Evolutionary conservation across 257 asterid species (phyloP).

Genomic region (Salvia rosmarinus): DNA sequence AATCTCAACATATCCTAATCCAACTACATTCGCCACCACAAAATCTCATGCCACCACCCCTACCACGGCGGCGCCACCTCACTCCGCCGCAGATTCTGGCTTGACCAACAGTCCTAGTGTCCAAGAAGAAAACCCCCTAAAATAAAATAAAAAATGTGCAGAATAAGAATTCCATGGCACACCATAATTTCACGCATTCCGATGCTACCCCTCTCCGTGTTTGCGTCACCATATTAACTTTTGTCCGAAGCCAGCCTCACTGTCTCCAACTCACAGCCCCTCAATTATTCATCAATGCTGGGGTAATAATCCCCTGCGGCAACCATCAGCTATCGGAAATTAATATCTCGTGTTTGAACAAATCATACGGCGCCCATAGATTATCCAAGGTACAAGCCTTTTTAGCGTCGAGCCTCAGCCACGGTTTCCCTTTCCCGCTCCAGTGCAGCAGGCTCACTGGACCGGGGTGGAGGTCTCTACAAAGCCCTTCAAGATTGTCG

Average conservation of each 20-base stretch:
- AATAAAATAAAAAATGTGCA: not conserved
- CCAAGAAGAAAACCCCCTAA: not conserved
- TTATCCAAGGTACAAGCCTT: constrained; percentile 76
- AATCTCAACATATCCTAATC: constrained; percentile 33
- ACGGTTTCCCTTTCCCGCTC: constrained; percentile 95
- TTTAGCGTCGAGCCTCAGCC: constrained; percentile 78
- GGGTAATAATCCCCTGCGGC: constrained; percentile 38
- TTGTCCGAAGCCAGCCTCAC: constrained; percentile 38
- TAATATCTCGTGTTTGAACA: constrained; percentile 60
- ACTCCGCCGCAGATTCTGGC: constrained; percentile 22
- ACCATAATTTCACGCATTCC: constrained; percentile 22
- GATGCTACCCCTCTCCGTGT: constrained; percentile 21
- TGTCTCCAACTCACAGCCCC: constrained; percentile 44
- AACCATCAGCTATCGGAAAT: constrained; percentile 55
- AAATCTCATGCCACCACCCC: constrained; percentile 18
- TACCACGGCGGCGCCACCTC: constrained; percentile 38
- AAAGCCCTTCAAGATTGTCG: constrained; percentile 66
- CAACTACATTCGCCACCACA: not conserved
- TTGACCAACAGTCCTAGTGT: not conserved
- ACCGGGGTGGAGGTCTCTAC: constrained; percentile 83
- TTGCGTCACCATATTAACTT: constrained; percentile 25
- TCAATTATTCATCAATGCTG: constrained; percentile 28
- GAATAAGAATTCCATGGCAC: not conserved
- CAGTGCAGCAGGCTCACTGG: constrained; percentile 85
- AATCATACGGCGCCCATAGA: constrained; percentile 70